Percentiles rank a stretch among this genome's conserved stretches.
Evolutionary conservation across 2,329 filamentous ascomycete genomes (phyloP).

Genomic region (Verticillium nonalfalfae): DNA sequence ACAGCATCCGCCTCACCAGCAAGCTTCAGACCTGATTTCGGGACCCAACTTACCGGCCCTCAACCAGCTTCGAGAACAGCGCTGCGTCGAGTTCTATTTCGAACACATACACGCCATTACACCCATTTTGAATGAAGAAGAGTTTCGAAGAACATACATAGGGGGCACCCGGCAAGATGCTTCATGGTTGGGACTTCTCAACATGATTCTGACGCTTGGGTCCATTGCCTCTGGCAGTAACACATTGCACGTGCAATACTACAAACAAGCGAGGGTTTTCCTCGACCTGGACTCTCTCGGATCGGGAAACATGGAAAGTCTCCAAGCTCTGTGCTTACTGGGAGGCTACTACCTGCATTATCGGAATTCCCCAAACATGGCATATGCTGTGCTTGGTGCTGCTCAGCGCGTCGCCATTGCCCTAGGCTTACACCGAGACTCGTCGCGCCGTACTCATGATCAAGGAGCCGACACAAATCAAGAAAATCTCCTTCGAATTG

Average conservation of each 20-base stretch:
- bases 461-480: neutral
- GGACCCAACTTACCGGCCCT: slow-evolving; percentile 34
- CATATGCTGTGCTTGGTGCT: slow-evolving; percentile 12
- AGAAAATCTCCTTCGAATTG: slow-evolving; percentile 8
- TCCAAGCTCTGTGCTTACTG: slow-evolving; percentile 14
- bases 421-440: slow-evolving; percentile 12
- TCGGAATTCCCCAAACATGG: slow-evolving; percentile 16
- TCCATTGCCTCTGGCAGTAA: slow-evolving; percentile 53
- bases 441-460: neutral
- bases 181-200: slow-evolving; percentile 53
- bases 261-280: slow-evolving; percentile 45
- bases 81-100: slow-evolving; percentile 54
- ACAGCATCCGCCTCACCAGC: slow-evolving; percentile 5
- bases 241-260: slow-evolving; percentile 49
- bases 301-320: slow-evolving; percentile 19
- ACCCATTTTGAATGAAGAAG: slow-evolving; percentile 52
- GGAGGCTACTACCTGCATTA: slow-evolving; percentile 16
- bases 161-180: slow-evolving; percentile 42
- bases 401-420: slow-evolving; percentile 13
- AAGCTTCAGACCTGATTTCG: slow-evolving; percentile 23
- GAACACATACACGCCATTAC: slow-evolving; percentile 53
- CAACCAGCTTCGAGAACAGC: slow-evolving; percentile 20
- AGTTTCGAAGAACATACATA: slow-evolving; percentile 33
- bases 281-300: slow-evolving; percentile 51
- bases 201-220: slow-evolving; percentile 57